A percentile compares a stretch with the other conserved stretches of the same genome.
Conservation (phyloP, 345 rosid species). For the Ceriops zippeliana region DNA sequence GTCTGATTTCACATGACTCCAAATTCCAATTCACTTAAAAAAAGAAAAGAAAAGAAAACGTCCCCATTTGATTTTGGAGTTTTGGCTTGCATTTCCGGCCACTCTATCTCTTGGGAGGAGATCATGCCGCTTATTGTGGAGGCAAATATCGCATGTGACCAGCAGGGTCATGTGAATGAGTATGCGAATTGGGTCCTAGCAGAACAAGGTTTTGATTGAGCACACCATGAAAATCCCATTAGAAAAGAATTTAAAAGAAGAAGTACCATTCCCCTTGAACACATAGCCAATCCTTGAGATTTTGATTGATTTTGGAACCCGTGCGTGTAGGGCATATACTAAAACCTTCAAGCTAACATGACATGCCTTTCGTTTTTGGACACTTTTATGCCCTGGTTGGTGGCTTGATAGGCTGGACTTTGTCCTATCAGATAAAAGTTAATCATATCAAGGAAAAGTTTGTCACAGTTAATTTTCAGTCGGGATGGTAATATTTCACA, state of each 20-base stretch:
- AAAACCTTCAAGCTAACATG: constrained; percentile 18
- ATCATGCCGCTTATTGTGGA: constrained; percentile 1
- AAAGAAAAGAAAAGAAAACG: too few species aligned
- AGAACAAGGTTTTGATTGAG: constrained; percentile 3
- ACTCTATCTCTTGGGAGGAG: not conserved
- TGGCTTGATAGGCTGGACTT: constrained; percentile 25
- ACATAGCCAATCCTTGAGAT: constrained; percentile 4
- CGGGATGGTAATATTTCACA: constrained; percentile 4
- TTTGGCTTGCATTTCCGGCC: not conserved
- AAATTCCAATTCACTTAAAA: too few species aligned
- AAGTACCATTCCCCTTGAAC: not conserved
- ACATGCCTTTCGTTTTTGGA: constrained; percentile 18
- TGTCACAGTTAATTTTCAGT: not conserved
- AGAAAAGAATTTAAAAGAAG: not conserved
- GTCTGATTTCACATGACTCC: too few species aligned
- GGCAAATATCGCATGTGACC: constrained; percentile 11
- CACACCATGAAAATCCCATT: not conserved
- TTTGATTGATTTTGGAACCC: constrained; percentile 17
- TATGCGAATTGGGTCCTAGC: not conserved
- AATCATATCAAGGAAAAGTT: not conserved
- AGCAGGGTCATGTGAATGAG: constrained; percentile 7
- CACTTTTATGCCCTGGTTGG: constrained; percentile 2
- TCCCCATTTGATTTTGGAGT: too few species aligned
- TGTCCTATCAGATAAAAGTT: constrained; percentile 3
- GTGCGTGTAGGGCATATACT: constrained; percentile 18